Base-by-base conservation (phyloP, 345 rosid species). In the Erucastrum elatum region DNA sequence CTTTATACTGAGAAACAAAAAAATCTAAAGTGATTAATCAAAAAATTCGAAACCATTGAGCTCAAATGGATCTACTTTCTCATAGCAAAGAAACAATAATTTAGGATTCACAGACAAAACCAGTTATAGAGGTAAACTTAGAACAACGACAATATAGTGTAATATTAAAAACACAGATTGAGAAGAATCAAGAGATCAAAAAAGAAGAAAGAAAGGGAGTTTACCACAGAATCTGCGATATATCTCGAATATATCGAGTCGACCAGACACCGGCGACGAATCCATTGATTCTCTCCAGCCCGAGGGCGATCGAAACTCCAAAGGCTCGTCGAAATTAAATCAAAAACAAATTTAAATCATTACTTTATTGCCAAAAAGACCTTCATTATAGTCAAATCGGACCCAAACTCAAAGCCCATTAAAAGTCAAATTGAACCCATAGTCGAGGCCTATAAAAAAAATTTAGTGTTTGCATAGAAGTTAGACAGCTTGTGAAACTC, bases 161-260 rank as follows among this genome's bases (percentile, higher is more conserved):
- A n/a, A n/a, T n/a, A n/a, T n/a, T n/a, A n/a, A n/a, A n/a, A n/a
- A n/a, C n/a, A n/a, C 5, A 63, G 64, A 17, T 39, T 65, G 6
- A 34, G 15, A 53, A 5, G 29, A 29, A 29, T 31, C 34, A 31
- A 5, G 34, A 31, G 34, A 34, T 34, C 37, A n/a, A 34, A 34
- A 34, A 34, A 34, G 37, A 34, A 34, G 7, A 5, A 34, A 34
- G 69, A 31, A 10, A 4, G 2, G 34, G 17, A 25, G 12, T 29
- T 63, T 83, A 89, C 94, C 91, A 66, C 89, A 84, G 71, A 75
- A 91, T 78, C 84, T 87, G n/a, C 78, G 75, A 77, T 89, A 91
- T 79, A 91, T 84, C 82, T 87, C 84, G 76, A 84, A 83, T 53
- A 91, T 80, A 68, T 89, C 88, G 34, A 87, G 64, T 61, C 76